Evolutionary conservation across 768 basidiomycete genomes (phyloP).

Genomic region (Rhizopogon sp.): DNA sequence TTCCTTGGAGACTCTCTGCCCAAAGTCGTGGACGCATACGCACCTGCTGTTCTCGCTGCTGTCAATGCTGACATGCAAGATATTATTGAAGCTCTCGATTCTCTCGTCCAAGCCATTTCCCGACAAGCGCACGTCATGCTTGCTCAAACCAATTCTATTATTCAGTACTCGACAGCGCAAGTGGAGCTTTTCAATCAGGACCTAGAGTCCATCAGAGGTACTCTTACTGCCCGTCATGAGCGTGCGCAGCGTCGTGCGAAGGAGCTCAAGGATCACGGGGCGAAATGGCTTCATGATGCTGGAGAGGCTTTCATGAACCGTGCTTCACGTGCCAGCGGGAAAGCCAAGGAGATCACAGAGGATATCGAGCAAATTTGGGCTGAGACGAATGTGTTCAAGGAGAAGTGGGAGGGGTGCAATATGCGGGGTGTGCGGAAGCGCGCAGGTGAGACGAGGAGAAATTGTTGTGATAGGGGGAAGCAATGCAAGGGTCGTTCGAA

Average conservation of each 20-base stretch:
- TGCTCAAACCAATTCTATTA: slow-evolving; percentile 31
- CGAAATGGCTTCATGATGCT: slow-evolving; percentile 39
- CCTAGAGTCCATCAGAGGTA: slow-evolving; percentile 32
- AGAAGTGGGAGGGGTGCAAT: neutral
- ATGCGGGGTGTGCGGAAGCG: neutral
- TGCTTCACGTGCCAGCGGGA: slow-evolving; percentile 38
- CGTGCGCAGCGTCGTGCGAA: slow-evolving; percentile 49
- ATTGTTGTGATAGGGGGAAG: neutral
- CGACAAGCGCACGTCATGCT: slow-evolving; percentile 33
- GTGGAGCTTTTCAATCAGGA: slow-evolving; percentile 31
- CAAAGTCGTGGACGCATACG: slow-evolving; percentile 40
- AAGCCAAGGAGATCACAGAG: slow-evolving; percentile 38
- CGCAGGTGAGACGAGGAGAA: neutral
- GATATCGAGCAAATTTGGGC: slow-evolving; percentile 6
- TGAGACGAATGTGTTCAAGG: neutral
- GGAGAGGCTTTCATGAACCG: slow-evolving; percentile 36
- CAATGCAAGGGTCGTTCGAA: neutral
- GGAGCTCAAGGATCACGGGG: slow-evolving; percentile 46
- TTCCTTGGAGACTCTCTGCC: slow-evolving; percentile 43
- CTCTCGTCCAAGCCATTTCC: slow-evolving; percentile 45
- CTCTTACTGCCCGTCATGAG: slow-evolving; percentile 44
- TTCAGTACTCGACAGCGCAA: slow-evolving; percentile 38
- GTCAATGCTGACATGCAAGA: slow-evolving; percentile 52
- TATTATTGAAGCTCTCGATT: slow-evolving; percentile 55
- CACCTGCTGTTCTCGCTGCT: slow-evolving; percentile 37